Evolutionary conservation across 2,329 filamentous ascomycete species (phyloP).

Genomic region (Sporothrix pseudoabietina): DNA sequence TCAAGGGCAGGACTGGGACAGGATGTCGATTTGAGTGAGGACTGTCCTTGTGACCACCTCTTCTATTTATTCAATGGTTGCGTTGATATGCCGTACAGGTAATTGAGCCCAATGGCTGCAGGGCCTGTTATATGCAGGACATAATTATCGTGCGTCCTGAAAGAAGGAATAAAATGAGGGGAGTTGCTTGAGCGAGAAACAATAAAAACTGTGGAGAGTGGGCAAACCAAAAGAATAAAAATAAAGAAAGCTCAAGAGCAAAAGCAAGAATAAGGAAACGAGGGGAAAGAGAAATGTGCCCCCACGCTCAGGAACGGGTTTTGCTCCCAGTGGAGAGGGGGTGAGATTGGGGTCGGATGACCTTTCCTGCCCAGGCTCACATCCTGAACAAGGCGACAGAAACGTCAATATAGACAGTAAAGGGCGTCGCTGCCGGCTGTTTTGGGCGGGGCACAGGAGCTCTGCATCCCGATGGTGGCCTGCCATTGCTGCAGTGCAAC

Average conservation of each 20-base stretch:
- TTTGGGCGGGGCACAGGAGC: neutral
- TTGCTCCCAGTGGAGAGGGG: neutral
- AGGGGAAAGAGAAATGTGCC: neutral
- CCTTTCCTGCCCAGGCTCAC: neutral
- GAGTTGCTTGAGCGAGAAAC: neutral
- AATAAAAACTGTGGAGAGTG: neutral
- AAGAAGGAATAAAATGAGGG: neutral
- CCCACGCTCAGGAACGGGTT: conserved; percentile 18
- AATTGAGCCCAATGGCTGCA: neutral
- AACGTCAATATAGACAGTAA: neutral
- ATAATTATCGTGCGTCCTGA: neutral
- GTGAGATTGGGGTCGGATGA: conserved; percentile 4
- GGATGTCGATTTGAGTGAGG: neutral
- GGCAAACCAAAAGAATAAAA: neutral
- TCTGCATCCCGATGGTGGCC: neutral
- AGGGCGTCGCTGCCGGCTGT: neutral
- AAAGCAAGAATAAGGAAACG: neutral
- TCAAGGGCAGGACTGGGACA: neutral
- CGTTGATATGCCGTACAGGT: neutral
- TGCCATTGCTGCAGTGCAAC: neutral
- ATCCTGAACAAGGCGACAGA: conserved; percentile 3
- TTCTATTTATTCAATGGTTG: neutral
- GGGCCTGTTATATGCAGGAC: conserved; percentile 9
- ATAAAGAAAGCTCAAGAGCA: neutral
- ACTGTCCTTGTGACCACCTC: neutral